Evolutionary conservation across 768 basidiomycete species (phyloP).

Genomic region (Boletus subparvulus): DNA sequence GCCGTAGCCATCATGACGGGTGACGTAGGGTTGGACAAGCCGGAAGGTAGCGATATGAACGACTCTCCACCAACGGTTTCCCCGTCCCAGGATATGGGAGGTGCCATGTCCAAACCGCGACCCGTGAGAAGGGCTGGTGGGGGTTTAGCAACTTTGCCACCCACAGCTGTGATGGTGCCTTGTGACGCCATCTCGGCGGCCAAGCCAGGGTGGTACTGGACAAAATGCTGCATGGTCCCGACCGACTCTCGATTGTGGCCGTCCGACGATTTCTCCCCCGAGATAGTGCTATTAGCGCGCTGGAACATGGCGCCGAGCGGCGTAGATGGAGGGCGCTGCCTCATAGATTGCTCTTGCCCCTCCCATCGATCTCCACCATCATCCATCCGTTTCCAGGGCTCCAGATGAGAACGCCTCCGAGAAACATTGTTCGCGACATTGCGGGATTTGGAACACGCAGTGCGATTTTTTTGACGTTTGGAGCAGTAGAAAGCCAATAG

Average conservation of each 20-base stretch:
- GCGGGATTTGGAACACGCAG: slow-evolving; percentile 33
- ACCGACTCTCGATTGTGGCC: slow-evolving; percentile 35
- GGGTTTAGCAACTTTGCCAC: slow-evolving; percentile 18
- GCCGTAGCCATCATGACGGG: slow-evolving; percentile 49
- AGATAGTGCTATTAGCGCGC: slow-evolving; percentile 51
- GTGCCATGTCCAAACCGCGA: slow-evolving; percentile 38
- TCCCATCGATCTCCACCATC: slow-evolving; percentile 51
- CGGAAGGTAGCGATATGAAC: slow-evolving; percentile 48
- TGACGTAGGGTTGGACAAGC: slow-evolving; percentile 46
- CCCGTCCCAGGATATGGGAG: slow-evolving; percentile 53
- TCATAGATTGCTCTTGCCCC: slow-evolving; percentile 40
- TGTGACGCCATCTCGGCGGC: slow-evolving; percentile 51
- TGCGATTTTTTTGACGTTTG: slow-evolving; percentile 33
- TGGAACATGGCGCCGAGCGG: slow-evolving; percentile 65
- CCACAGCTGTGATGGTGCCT: slow-evolving; percentile 21
- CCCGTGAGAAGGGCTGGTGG: slow-evolving; percentile 44
- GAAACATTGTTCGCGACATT: slow-evolving; percentile 43
- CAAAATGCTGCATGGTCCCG: slow-evolving; percentile 44
- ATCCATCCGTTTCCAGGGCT: slow-evolving; percentile 59
- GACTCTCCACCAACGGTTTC: slow-evolving; percentile 47
- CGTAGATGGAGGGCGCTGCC: slow-evolving; percentile 39
- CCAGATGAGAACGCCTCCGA: slow-evolving; percentile 42
- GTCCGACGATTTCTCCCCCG: slow-evolving; percentile 46
- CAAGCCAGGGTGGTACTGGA: slow-evolving; percentile 56
- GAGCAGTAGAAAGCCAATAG: slow-evolving; percentile 56